A percentile compares a stretch with the other conserved stretches of the same genome.
These are phyloP conservation scores for Hymenoscyphus scutula DNA, from an alignment of 2,329 filamentous ascomycete genomes.

Conservation along the genomic window DNA sequence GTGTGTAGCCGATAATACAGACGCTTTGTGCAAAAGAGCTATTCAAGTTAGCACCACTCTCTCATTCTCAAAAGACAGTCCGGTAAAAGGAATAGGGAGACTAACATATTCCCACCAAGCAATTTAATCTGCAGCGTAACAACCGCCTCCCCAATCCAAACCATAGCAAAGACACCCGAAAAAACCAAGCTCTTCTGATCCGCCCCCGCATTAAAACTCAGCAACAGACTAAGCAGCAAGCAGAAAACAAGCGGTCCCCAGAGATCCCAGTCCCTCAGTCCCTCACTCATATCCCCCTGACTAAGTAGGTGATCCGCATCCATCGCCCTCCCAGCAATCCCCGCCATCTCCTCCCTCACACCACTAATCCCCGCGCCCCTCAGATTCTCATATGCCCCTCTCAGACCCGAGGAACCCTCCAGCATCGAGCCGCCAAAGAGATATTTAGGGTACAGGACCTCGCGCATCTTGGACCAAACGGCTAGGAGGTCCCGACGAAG, in stretches of 20 bases:
- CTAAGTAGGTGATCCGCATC: slow-evolving; percentile 59
- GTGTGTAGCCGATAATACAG: slow-evolving; percentile 96
- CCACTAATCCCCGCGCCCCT: slow-evolving; percentile 57
- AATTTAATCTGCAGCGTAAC: slow-evolving; percentile 98
- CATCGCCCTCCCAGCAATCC: slow-evolving; percentile 59
- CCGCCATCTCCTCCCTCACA: slow-evolving; percentile 60
- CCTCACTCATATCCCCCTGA: slow-evolving; percentile 78
- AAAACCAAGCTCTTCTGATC: slow-evolving; percentile 89
- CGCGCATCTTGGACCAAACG: slow-evolving; percentile 97
- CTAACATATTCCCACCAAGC: slow-evolving; percentile 94
- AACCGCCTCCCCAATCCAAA: slow-evolving; percentile 95
- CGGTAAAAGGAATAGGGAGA: slow-evolving; percentile 33
- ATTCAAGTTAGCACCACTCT: slow-evolving; percentile 11
- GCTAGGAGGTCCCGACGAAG: slow-evolving; percentile 85
- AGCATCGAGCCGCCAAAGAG: slow-evolving; percentile 72
- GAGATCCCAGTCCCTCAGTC: slow-evolving; percentile 93
- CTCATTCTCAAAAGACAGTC: slow-evolving; percentile 31
- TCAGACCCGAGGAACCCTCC: slow-evolving; percentile 52
- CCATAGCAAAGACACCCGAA: slow-evolving; percentile 91
- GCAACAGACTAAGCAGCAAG: slow-evolving; percentile 78
- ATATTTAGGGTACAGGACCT: slow-evolving; percentile 95
- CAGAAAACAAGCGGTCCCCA: slow-evolving; percentile 98
- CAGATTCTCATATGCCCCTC: slow-evolving; percentile 61
- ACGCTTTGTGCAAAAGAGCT: slow-evolving; percentile 98
- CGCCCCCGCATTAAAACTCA: slow-evolving; percentile 76